Conservation (phyloP, 2,329 filamentous ascomycete genomes). For the Aspergillus ochraceoroseus region DNA sequence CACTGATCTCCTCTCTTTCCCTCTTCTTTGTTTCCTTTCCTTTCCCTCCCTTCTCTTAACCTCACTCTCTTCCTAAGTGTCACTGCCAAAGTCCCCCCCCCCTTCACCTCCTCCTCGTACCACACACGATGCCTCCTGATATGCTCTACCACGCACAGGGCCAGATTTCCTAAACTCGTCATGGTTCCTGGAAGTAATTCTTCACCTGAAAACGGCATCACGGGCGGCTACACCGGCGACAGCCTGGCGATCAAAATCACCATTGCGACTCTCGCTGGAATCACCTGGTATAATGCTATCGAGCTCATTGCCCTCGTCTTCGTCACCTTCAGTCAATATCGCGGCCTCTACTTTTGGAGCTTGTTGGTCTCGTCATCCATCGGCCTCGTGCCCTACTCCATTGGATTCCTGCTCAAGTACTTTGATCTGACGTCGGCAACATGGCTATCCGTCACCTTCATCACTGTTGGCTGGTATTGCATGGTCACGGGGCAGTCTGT, state of each 20-base stretch:
- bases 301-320: conserved; percentile 49
- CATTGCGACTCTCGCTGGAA: conserved; percentile 45
- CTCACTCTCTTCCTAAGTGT: neutral
- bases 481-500: conserved; percentile 49
- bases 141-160: conserved; percentile 4
- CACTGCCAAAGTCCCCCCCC: neutral
- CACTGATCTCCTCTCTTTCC: conserved; percentile 4
- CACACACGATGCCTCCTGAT: conserved; percentile 12
- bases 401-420: conserved; percentile 48
- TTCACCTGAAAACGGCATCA: conserved; percentile 35
- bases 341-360: conserved; percentile 50
- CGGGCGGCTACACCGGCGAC: conserved; percentile 34
- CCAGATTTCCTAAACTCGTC: conserved; percentile 12
- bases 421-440: conserved; percentile 36
- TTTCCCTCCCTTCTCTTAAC: conserved; percentile 4
- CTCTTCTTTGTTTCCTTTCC: conserved; percentile 12
- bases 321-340: conserved; percentile 46
- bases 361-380: conserved; percentile 43
- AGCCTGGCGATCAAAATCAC: conserved; percentile 39
- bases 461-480: conserved; percentile 46
- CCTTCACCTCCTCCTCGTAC: conserved; percentile 7
- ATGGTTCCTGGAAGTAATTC: conserved; percentile 24
- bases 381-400: conserved; percentile 45
- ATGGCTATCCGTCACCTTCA: conserved; percentile 41
- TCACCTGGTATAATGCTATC: conserved; percentile 50